These are phyloP conservation scores for Eucalyptus brandiana DNA, from an alignment of 345 rosid species.

Conservation along the genomic window DNA sequence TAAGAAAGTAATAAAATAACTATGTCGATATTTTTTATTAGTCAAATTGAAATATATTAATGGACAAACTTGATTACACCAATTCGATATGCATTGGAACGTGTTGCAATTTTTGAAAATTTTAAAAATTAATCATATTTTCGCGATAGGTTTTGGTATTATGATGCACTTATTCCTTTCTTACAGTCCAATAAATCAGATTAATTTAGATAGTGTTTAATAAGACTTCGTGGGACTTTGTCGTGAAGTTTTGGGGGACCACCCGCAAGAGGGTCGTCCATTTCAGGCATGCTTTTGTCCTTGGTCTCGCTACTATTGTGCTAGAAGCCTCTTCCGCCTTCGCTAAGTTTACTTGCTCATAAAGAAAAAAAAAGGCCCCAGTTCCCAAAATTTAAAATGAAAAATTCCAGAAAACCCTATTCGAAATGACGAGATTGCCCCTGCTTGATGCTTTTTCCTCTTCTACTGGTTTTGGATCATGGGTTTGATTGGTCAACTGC, in stretches of 20 bases:
- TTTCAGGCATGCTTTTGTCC: not conserved
- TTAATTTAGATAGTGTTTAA: not conserved
- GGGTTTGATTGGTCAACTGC: not conserved
- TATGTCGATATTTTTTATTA: fast-evolving
- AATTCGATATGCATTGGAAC: fast-evolving
- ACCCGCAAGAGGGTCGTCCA: not conserved
- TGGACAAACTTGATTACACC: no score
- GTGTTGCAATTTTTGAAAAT: no score
- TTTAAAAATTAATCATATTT: no score
- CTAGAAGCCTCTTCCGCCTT: not conserved
- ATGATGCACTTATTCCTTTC: not conserved
- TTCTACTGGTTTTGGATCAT: not conserved
- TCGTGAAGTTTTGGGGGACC: not conserved
- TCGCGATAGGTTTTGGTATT: fast-evolving
- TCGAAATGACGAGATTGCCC: not conserved
- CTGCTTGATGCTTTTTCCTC: not conserved
- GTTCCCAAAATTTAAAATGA: not conserved
- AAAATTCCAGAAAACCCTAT: not conserved
- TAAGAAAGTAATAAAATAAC: not conserved
- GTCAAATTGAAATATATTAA: not conserved
- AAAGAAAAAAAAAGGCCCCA: not conserved
- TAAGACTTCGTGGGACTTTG: not conserved
- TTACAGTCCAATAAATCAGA: not conserved
- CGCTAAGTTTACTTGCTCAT: not conserved
- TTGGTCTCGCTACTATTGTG: not conserved